These are phyloP conservation scores for Gnomoniopsis sp. DNA, from an alignment of 2,329 filamentous ascomycete genomes.

Conservation along the genomic window DNA sequence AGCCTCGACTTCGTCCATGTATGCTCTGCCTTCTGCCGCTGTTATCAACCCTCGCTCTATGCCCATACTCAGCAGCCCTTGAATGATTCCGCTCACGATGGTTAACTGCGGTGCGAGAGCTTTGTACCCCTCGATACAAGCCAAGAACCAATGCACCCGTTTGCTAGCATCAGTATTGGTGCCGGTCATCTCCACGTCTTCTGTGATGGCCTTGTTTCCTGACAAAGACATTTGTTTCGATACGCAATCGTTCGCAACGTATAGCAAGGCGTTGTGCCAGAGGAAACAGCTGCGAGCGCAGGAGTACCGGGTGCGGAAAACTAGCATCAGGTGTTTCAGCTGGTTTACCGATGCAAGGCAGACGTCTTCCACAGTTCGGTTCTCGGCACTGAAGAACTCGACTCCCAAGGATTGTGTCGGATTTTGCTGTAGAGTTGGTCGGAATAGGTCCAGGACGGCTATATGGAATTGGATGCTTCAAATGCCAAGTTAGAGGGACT, in stretches of 20 bases:
- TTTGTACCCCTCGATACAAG: constrained; percentile 25
- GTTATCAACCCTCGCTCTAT: constrained; percentile 15
- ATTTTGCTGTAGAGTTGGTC: constrained; percentile 10
- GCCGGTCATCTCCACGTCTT: not conserved
- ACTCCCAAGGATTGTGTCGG: not conserved
- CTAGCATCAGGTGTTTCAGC: constrained; percentile 20
- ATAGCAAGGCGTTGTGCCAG: constrained; percentile 27
- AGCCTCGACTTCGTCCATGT: constrained; percentile 4
- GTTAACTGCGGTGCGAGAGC: constrained; percentile 24
- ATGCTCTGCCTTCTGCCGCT: constrained; percentile 13
- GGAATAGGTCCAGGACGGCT: constrained; percentile 19
- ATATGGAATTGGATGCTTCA: constrained; percentile 17
- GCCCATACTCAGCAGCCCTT: constrained; percentile 26
- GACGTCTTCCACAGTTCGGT: constrained; percentile 5
- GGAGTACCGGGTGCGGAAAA: constrained; percentile 11
- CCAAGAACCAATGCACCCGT: constrained; percentile 24
- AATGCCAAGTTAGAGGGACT: not conserved
- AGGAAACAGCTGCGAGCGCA: constrained; percentile 19
- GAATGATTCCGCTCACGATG: constrained; percentile 22
- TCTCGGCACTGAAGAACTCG: not conserved
- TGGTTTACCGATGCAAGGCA: constrained; percentile 19
- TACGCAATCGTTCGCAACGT: constrained; percentile 26
- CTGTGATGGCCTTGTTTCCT: too few relatives aligned
- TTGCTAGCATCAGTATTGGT: constrained; percentile 17
- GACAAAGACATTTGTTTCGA: not conserved